These are phyloP conservation scores for Citrus maxima DNA, from an alignment of 345 rosid genomes.

Conservation along the genomic window DNA sequence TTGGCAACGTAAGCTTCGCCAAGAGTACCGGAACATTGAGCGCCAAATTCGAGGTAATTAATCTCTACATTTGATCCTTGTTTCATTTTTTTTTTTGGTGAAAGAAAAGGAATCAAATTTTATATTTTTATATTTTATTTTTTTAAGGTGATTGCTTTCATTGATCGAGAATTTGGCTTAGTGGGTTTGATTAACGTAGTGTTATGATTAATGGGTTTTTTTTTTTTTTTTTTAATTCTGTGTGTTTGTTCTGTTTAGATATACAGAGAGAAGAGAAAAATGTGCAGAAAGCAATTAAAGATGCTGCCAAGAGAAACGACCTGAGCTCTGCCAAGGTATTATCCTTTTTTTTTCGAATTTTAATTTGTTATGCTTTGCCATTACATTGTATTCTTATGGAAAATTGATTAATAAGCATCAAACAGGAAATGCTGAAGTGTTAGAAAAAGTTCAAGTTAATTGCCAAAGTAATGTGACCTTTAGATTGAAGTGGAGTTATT, in stretches of 20 bases:
- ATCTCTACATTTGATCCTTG: background rate
- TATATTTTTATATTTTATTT: background rate
- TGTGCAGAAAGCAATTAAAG: constrained; percentile 87
- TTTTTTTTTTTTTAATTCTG: background rate
- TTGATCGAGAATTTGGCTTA: background rate
- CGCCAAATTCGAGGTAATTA: constrained; percentile 81
- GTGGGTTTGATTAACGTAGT: background rate
- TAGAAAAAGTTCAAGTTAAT: background rate
- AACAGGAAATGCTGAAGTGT: background rate
- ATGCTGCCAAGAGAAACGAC: constrained; percentile 89
- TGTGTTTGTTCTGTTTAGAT: constrained; percentile 40
- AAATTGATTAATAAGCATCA: background rate
- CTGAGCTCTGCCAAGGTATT: constrained; percentile 86
- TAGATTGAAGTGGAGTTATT: background rate
- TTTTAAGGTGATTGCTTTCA: background rate
- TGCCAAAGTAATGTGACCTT: background rate
- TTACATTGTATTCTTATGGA: background rate
- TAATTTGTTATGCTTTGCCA: background rate
- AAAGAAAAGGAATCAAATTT: background rate
- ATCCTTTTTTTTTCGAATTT: background rate
- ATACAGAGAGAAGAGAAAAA: constrained; percentile 82
- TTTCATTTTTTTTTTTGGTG: background rate
- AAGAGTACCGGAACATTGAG: constrained; percentile 84
- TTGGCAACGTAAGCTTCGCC: constrained; percentile 94
- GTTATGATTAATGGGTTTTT: constrained; percentile 2